phyloP scores from a whole-genome alignment of 2,329 filamentous ascomycete species.

The Byssoonygena ceratinophila region DNA sequence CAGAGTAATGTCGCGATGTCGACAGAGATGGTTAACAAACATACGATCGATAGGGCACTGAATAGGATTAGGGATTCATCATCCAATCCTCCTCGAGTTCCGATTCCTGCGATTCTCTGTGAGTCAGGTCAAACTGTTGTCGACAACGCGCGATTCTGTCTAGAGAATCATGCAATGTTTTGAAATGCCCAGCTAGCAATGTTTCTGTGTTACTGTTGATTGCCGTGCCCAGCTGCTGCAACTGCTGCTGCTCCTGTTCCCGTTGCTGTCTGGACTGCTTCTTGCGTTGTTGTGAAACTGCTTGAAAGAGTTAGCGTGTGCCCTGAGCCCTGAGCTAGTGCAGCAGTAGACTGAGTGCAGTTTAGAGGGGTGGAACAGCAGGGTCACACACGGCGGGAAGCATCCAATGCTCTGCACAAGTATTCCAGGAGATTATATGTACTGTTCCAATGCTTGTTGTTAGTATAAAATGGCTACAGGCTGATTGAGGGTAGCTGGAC shows the following conservation, averaged over 20 bases:
- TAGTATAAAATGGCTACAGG: too few relatives aligned
- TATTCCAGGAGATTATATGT: too few relatives aligned
- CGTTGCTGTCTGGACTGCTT: background rate
- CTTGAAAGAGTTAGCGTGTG: conserved; percentile 7
- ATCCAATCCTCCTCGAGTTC: background rate
- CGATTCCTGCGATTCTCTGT: background rate
- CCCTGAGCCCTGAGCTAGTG: background rate
- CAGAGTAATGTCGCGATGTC: conserved; percentile 33
- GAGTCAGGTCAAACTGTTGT: too few relatives aligned
- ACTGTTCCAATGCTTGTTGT: background rate
- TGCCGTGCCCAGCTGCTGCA: background rate
- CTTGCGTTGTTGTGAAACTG: conserved; percentile 10
- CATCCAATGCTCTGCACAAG: too few relatives aligned
- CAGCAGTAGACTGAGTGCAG: background rate
- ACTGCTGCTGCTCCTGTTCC: background rate
- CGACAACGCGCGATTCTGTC: background rate
- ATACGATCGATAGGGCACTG: conserved; percentile 18
- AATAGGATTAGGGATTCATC: conserved; percentile 6
- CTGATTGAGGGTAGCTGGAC: too few relatives aligned
- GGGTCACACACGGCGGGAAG: too few relatives aligned
- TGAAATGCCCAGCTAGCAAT: background rate
- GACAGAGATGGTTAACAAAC: conserved; percentile 31
- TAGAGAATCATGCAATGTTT: background rate
- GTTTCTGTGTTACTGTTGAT: background rate
- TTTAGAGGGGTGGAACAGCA: conserved; percentile 1